A percentile compares a stretch with the other conserved stretches of the same genome.
These are phyloP conservation scores for Rubus idaeus DNA, from an alignment of 306 rosid genomes.

Conservation along the genomic window DNA sequence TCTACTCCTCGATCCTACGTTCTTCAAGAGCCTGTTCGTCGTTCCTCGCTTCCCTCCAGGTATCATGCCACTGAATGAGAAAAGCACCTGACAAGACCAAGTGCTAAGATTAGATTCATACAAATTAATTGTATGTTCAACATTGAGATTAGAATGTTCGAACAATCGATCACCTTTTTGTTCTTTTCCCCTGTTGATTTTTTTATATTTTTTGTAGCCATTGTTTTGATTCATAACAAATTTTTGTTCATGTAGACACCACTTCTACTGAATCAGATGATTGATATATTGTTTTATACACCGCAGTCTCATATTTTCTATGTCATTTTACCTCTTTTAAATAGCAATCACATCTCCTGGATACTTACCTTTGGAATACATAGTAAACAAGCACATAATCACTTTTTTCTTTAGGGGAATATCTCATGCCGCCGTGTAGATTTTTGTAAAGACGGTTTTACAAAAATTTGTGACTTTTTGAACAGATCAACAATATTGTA, in stretches of 20 bases:
- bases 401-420: background rate
- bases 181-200: background rate
- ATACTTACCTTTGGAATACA: background rate
- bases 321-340: background rate
- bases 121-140: constrained; percentile 6
- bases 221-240: constrained; percentile 12
- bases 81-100: background rate
- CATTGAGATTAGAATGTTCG: constrained; percentile 1
- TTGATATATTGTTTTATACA: background rate
- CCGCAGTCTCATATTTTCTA: background rate
- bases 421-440: too few species aligned
- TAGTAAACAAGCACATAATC: background rate
- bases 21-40: constrained; percentile 9
- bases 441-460: too few species aligned
- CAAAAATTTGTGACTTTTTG: too few species aligned
- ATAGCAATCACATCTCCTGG: background rate
- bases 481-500: too few species aligned
- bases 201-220: background rate
- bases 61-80: constrained; percentile 21
- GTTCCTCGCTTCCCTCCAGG: constrained; percentile 6
- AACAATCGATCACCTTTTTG: constrained; percentile 9
- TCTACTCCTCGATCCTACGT: constrained; percentile 6
- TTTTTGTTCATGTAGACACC: constrained; percentile 2
- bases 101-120: background rate
- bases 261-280: constrained; percentile 20